phyloP scores from a whole-genome alignment of 768 basidiomycete species.

The Russula virescens region DNA sequence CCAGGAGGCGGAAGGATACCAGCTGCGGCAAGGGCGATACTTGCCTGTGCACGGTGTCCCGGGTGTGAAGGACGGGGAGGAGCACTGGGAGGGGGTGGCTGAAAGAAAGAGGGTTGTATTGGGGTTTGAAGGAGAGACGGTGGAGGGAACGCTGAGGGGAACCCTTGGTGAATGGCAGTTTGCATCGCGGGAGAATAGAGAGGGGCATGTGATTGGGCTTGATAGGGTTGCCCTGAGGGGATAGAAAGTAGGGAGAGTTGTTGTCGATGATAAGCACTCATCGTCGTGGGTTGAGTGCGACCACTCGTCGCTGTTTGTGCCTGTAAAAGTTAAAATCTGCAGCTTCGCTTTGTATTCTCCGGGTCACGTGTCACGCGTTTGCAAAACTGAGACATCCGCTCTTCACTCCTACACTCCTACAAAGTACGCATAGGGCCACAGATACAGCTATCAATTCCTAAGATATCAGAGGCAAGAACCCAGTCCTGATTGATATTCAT shows the following conservation, averaged over 20 bases:
- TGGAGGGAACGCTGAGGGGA: constrained; percentile 50
- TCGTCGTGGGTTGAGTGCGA: not conserved
- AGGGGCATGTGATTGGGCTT: constrained; percentile 50
- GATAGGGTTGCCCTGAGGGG: constrained; percentile 40
- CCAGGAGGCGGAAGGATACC: constrained; percentile 51
- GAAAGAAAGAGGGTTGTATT: constrained; percentile 62
- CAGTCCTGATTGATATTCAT: too few relatives aligned
- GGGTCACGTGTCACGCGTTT: too few relatives aligned
- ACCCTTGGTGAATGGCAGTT: constrained; percentile 50
- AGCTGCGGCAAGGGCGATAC: constrained; percentile 57
- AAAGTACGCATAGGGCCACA: too few relatives aligned
- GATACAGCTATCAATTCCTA: too few relatives aligned
- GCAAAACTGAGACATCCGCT: too few relatives aligned
- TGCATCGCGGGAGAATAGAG: constrained; percentile 64
- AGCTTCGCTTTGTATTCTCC: too few relatives aligned
- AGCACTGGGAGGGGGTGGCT: constrained; percentile 42
- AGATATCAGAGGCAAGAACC: too few relatives aligned
- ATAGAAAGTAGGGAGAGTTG: constrained; percentile 53
- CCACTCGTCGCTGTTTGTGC: too few relatives aligned
- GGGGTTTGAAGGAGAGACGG: constrained; percentile 56
- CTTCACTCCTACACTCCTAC: too few relatives aligned
- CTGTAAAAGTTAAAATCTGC: too few relatives aligned
- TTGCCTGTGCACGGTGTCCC: constrained; percentile 50
- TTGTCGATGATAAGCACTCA: constrained; percentile 38
- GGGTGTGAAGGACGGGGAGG: constrained; percentile 45